Evolutionary conservation across 805 yeast species (phyloP), one percentile per base, ranked within the genome.

Genomic region (Candida vaughaniae): DNA sequence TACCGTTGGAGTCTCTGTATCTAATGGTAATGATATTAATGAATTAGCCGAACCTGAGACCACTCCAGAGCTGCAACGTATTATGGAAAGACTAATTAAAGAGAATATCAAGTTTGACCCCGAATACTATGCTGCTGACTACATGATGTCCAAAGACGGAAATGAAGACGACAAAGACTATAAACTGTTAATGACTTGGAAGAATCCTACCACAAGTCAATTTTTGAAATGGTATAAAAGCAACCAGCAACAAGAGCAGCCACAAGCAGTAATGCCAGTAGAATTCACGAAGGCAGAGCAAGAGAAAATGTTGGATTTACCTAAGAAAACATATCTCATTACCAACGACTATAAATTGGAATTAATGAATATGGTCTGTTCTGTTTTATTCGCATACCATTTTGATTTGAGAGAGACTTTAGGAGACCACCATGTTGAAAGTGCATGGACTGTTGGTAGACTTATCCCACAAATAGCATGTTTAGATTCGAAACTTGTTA

Each of bases 361-460:
- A n/a, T 53, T 78, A 1, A 82, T 87, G 49, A 68, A 81, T 27
- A 71, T 85, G 0, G 57, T 91, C 1, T 54, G 88, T 0, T 77
- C 85, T 16, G 45, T 90, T 1, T 47, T 93, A 14, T 93, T 85
- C 59, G 79, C 84, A 1, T 85, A 79, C 48, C 74, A 76, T 36
- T 89, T 82, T 55, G 97, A 93, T 45, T 60, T 74, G 33, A 65
- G 96, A 25, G 83, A 84, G 36, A 87, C 82, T 25, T 78, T 76
- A 51, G 82, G 82, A 9, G 82, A 77, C 14, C 76, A 78, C 35
- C 87, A 78, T 12, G 79, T 85, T 4, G 99, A 93, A 58, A 84
- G 95, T 39, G 87, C 95, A 0, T 93, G 99, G 99, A 81, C 91
- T 0, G 74, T 93, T 4, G 99, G 99, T 1, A 89, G 84, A 48